Percentiles rank a stretch among this genome's conserved stretches.
Evolutionary conservation across 2,329 filamentous ascomycete genomes (phyloP).

Genomic region (Cyclaneusma minus): DNA sequence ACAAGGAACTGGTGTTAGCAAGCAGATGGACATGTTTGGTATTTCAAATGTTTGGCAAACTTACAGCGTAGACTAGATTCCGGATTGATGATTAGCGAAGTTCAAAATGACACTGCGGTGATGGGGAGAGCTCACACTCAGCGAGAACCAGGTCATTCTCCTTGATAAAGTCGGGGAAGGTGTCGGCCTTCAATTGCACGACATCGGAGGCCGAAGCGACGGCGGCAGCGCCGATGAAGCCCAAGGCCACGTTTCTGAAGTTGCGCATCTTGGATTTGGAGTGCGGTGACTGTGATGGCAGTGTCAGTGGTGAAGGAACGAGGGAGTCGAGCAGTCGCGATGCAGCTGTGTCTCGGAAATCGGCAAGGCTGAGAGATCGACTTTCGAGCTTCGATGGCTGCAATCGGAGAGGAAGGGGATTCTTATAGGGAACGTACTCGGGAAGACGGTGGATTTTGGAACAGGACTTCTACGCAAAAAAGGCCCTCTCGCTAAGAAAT

Average conservation of each 20-base stretch:
- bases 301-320: not conserved
- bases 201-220: constrained; percentile 66
- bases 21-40: constrained; percentile 13
- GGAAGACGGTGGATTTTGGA: too few relatives aligned
- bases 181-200: constrained; percentile 67
- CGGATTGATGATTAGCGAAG: constrained; percentile 24
- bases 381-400: not conserved
- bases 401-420: not conserved
- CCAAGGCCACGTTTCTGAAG: constrained; percentile 16
- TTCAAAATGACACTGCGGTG: not conserved
- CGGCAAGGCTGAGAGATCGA: not conserved
- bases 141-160: constrained; percentile 79
- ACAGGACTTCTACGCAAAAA: too few relatives aligned
- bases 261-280: constrained; percentile 13
- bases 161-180: constrained; percentile 75
- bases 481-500: too few relatives aligned
- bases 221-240: constrained; percentile 23
- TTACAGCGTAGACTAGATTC: constrained; percentile 81
- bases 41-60: constrained; percentile 32
- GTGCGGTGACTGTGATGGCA: not conserved
- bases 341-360: not conserved
- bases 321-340: not conserved
- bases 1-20: constrained; percentile 4
- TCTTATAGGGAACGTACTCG: too few relatives aligned
- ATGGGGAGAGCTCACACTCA: constrained; percentile 55